Percentiles rank a stretch among this genome's conserved stretches.
phyloP scores from a whole-genome alignment of 345 rosid genomes.

The Mercurialis annua region DNA sequence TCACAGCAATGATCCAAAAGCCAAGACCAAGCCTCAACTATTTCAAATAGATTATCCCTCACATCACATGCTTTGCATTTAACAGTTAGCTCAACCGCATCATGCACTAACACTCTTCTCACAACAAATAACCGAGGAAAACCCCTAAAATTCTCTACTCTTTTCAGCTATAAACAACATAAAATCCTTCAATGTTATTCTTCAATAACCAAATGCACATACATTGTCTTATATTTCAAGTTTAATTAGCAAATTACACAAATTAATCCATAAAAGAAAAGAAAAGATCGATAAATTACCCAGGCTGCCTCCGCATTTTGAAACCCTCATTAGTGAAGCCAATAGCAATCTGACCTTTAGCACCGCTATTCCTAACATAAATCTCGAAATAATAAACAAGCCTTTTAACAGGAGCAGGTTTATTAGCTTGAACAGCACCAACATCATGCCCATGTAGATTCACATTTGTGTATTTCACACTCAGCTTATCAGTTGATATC shows the following conservation, averaged over 20 bases:
- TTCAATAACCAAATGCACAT: background rate
- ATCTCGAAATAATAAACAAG: constrained; percentile 91
- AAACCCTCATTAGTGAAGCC: constrained; percentile 76
- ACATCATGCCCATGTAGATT: constrained; percentile 78
- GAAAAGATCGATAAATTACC: constrained; percentile 31
- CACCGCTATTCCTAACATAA: constrained; percentile 67
- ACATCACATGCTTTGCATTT: too few species aligned
- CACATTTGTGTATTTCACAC: constrained; percentile 62
- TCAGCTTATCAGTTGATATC: constrained; percentile 75
- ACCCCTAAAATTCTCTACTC: too few species aligned
- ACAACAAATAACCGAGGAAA: too few species aligned
- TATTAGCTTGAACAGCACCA: constrained; percentile 81
- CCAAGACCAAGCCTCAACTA: too few species aligned
- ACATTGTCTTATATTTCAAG: background rate
- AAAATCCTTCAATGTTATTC: too few species aligned
- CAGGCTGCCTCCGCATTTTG: constrained; percentile 92
- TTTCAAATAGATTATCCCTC: too few species aligned
- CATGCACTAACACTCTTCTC: too few species aligned
- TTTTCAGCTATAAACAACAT: too few species aligned
- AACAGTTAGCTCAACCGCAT: too few species aligned
- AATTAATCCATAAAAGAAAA: background rate
- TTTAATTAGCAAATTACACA: background rate
- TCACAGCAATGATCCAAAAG: too few species aligned
- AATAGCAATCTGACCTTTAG: constrained; percentile 71
- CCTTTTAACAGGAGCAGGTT: constrained; percentile 72